These are phyloP conservation scores for Poa annua DNA, from an alignment of 176 grass and related monocot genomes.

Conservation along the genomic window DNA sequence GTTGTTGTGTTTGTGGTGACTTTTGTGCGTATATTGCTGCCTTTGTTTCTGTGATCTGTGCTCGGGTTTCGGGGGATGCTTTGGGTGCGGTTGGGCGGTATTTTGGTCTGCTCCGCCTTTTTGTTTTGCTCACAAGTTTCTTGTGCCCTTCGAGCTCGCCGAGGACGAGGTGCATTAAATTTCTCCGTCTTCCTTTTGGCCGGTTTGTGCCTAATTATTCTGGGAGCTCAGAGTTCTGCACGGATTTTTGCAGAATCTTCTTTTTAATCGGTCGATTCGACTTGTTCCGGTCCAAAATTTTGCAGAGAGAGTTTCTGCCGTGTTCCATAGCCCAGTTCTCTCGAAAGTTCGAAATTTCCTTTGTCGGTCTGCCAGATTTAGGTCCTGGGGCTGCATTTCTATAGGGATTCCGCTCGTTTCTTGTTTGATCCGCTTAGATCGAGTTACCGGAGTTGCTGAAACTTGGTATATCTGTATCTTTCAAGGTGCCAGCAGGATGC, in stretches of 20 bases:
- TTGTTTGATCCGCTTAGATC: constrained; percentile 50
- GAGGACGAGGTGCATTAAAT: constrained; percentile 33
- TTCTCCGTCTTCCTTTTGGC: not conserved
- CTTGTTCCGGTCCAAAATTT: constrained; percentile 19
- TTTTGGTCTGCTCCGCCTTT: constrained; percentile 51
- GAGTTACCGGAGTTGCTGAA: constrained; percentile 21
- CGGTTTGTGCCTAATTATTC: constrained; percentile 24
- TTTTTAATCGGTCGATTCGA: not conserved
- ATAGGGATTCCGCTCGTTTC: not conserved
- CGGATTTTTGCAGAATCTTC: not conserved
- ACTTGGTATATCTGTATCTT: constrained; percentile 17
- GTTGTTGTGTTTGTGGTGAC: not conserved
- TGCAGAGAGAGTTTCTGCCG: not conserved
- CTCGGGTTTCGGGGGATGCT: not conserved
- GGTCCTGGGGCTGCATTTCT: not conserved
- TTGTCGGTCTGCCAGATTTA: not conserved
- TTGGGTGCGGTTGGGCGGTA: constrained; percentile 39
- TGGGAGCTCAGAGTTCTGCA: constrained; percentile 10
- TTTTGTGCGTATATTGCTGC: constrained; percentile 15
- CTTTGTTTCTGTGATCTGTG: constrained; percentile 34
- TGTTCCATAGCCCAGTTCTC: constrained; percentile 20
- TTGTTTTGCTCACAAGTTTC: constrained; percentile 54
- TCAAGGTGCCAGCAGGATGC: constrained; percentile 64
- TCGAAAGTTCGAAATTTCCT: constrained; percentile 14
- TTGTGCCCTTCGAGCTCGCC: constrained; percentile 48